phyloP scores from a whole-genome alignment of 73 alveolate genomes.

The Paramecium sonneborni region DNA sequence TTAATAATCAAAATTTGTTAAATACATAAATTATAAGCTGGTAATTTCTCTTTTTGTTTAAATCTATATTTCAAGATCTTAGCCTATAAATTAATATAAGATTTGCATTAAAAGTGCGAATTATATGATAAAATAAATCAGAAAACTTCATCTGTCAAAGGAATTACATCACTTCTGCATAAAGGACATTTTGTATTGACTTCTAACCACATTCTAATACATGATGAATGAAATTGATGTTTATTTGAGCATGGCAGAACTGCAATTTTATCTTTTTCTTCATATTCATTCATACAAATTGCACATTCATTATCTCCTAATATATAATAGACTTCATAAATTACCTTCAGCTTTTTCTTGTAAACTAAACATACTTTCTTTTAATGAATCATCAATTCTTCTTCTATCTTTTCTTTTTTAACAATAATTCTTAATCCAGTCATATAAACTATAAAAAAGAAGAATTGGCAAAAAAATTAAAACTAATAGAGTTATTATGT shows the following conservation, averaged over 20 bases:
- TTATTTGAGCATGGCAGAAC: constrained; percentile 76
- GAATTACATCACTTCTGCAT: constrained; percentile 31
- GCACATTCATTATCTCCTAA: constrained; percentile 74
- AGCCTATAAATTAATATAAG: too few species aligned
- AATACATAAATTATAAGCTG: neutral
- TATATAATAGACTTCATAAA: neutral
- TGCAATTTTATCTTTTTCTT: constrained; percentile 75
- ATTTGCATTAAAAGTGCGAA: too few species aligned
- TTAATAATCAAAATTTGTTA: neutral
- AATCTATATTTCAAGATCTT: too few species aligned
- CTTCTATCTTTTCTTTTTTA: neutral
- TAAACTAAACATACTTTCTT: neutral
- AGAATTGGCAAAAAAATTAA: neutral
- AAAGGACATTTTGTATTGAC: constrained; percentile 62
- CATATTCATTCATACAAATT: constrained; percentile 79
- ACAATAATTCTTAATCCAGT: neutral
- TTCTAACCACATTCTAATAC: constrained; percentile 83
- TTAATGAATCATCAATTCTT: neutral
- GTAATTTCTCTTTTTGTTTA: too few species aligned
- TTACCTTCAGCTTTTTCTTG: neutral
- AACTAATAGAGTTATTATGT: neutral
- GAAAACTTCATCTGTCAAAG: neutral
- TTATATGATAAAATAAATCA: neutral
- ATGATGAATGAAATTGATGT: constrained; percentile 86
- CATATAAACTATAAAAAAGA: neutral